These are phyloP conservation scores for Alternaria dauci DNA, from an alignment of 2,329 filamentous ascomycete genomes.

Conservation along the genomic window DNA sequence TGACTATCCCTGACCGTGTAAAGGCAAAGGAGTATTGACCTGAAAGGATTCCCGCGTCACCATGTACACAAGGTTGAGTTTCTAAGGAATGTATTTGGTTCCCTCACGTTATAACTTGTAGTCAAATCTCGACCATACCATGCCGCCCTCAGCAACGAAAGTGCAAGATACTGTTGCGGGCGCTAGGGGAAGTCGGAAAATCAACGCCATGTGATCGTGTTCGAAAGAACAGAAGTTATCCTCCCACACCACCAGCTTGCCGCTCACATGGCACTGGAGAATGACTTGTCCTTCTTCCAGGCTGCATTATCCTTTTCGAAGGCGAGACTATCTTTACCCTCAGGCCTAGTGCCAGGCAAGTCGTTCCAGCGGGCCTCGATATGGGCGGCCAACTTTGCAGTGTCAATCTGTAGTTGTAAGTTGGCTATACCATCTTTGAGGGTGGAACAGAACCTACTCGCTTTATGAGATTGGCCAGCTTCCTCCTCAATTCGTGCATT, in stretches of 20 bases:
- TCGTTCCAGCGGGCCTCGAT: neutral
- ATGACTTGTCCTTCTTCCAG: neutral
- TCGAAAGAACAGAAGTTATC: neutral
- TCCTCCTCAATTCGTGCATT: constrained; percentile 9
- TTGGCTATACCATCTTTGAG: neutral
- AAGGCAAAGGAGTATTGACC: neutral
- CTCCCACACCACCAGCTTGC: neutral
- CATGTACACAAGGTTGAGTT: neutral
- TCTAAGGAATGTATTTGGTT: neutral
- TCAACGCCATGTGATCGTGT: neutral
- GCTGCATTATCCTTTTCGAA: neutral
- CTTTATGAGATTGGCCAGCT: neutral
- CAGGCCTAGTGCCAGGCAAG: neutral
- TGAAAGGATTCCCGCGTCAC: neutral
- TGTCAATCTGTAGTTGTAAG: neutral
- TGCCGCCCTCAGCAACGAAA: neutral
- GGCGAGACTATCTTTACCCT: neutral
- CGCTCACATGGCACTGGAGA: neutral
- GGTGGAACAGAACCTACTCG: neutral
- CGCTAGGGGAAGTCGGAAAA: neutral
- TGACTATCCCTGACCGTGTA: neutral
- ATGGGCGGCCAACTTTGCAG: neutral
- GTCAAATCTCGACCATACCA: neutral
- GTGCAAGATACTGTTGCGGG: neutral
- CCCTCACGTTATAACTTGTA: neutral